These are phyloP conservation scores for Rhodotorula sphaerocarpa DNA, from an alignment of 768 basidiomycete species.

Conservation along the genomic window DNA sequence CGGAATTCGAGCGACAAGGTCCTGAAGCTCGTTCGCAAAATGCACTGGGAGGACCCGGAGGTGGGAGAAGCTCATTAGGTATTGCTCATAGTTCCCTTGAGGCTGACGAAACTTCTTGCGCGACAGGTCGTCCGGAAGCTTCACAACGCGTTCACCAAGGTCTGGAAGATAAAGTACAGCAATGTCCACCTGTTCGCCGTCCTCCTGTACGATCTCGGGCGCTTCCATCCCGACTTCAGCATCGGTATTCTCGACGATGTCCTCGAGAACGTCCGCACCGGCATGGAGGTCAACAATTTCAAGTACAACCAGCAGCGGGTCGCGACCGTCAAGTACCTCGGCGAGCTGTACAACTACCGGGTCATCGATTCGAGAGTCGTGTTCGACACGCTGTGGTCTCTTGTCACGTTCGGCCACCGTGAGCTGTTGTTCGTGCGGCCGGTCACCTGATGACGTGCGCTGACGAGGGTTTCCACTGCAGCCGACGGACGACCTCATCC, in stretches of 20 bases:
- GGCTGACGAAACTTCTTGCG: conserved; percentile 12
- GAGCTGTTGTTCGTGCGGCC: conserved; percentile 41
- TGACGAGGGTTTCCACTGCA: conserved; percentile 42
- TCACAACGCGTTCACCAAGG: conserved; percentile 88
- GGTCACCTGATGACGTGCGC: not conserved
- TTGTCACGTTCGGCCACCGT: conserved; percentile 96
- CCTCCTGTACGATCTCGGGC: conserved; percentile 86
- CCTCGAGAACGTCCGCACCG: conserved; percentile 80
- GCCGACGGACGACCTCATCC: conserved; percentile 85
- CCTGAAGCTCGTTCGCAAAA: conserved; percentile 78
- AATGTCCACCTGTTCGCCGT: conserved; percentile 85
- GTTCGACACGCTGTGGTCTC: conserved; percentile 87
- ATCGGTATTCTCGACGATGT: conserved; percentile 87
- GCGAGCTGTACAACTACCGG: conserved; percentile 94
- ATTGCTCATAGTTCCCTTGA: no score
- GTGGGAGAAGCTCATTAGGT: no score
- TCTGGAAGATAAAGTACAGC: conserved; percentile 92
- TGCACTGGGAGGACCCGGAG: conserved; percentile 80
- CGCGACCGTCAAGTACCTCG: conserved; percentile 86
- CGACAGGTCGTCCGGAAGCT: conserved; percentile 56
- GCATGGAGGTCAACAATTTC: conserved; percentile 88
- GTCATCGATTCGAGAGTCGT: conserved; percentile 78
- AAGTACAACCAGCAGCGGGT: conserved; percentile 88
- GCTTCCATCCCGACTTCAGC: conserved; percentile 82
- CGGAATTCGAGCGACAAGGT: conserved; percentile 96